These are phyloP conservation scores for Ophiostoma novo-ulmi DNA, from an alignment of 2,329 filamentous ascomycete species.

Conservation along the genomic window DNA sequence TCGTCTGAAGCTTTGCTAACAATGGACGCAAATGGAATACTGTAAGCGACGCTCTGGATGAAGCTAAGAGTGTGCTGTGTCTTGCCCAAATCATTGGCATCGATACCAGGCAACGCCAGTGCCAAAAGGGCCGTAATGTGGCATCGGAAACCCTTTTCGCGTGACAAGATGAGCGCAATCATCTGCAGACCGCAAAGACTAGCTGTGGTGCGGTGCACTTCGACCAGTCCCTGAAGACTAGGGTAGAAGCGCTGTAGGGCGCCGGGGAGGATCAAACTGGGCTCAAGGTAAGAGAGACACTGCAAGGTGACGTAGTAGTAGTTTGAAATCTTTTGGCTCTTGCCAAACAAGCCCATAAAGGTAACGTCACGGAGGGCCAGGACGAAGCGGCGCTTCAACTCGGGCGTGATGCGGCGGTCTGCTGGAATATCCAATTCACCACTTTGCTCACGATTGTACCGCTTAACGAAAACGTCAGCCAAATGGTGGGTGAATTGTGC, in stretches of 20 bases:
- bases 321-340: conserved; percentile 85
- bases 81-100: conserved; percentile 96
- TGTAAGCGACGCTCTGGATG: conserved; percentile 92
- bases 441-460: conserved; percentile 92
- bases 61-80: conserved; percentile 91
- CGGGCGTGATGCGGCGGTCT: conserved; percentile 71
- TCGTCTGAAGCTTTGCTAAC: conserved; percentile 56
- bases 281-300: conserved; percentile 83
- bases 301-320: conserved; percentile 89
- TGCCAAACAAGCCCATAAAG: conserved; percentile 97
- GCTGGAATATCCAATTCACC: conserved; percentile 83
- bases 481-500: conserved; percentile 89
- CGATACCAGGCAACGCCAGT: conserved; percentile 86
- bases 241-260: conserved; percentile 95
- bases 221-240: conserved; percentile 90
- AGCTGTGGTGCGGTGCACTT: conserved; percentile 93
- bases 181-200: conserved; percentile 89
- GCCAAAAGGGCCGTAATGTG: conserved; percentile 93
- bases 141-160: conserved; percentile 92
- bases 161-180: conserved; percentile 83
- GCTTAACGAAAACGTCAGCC: conserved; percentile 91
- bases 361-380: conserved; percentile 83
- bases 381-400: conserved; percentile 85
- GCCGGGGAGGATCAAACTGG: conserved; percentile 83
- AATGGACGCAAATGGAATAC: conserved; percentile 84